Evolutionary conservation across 129 eudicot species (phyloP).

Genomic region (Gnaphalium uliginosum): DNA sequence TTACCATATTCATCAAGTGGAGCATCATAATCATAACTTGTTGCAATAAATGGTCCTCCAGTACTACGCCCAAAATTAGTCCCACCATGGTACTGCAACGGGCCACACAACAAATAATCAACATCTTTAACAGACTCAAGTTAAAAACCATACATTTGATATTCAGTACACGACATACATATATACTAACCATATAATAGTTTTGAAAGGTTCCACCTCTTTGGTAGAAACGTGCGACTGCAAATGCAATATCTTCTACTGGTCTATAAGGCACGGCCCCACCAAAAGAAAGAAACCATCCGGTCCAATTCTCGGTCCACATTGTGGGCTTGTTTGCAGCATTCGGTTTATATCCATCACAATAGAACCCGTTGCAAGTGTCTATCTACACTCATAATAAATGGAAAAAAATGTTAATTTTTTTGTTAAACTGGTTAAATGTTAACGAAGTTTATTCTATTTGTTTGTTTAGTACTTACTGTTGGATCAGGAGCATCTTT

Average conservation of each 20-base stretch:
- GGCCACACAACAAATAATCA: constrained; percentile 7
- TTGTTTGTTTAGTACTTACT: constrained; percentile 36
- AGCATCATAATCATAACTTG: constrained; percentile 96
- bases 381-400: constrained; percentile 53
- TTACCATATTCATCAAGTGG: constrained; percentile 97
- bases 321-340: constrained; percentile 72
- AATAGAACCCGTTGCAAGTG: constrained; percentile 96
- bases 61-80: constrained; percentile 84
- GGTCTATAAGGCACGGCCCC: constrained; percentile 81
- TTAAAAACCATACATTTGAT: background rate
- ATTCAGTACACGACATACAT: background rate
- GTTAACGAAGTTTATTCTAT: background rate
- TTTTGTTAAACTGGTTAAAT: background rate
- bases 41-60: constrained; percentile 91
- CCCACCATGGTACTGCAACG: constrained; percentile 89
- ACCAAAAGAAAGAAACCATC: constrained; percentile 88
- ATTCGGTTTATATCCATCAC: constrained; percentile 90
- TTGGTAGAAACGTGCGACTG: constrained; percentile 89
- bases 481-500: constrained; percentile 83
- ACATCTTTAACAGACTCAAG: constrained; percentile 1
- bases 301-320: constrained; percentile 99
- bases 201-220: constrained; percentile 93
- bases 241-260: constrained; percentile 75
- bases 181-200: constrained; percentile 74
- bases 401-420: background rate